phyloP scores from a whole-genome alignment of 1,139 yeast species.

The Debaryomycetaceae sp. region DNA sequence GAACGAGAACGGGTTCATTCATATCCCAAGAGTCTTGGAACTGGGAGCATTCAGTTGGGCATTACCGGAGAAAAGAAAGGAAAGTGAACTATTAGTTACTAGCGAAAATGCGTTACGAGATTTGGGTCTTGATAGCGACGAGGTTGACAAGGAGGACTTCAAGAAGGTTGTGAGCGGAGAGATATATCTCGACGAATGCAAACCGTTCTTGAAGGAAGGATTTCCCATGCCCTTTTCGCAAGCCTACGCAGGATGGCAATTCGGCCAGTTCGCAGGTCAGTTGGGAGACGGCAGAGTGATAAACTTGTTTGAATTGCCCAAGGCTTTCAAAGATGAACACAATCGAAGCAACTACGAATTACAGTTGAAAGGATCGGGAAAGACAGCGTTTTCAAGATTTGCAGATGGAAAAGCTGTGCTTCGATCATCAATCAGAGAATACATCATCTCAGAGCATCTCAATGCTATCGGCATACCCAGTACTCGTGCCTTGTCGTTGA shows the following conservation, averaged over 20 bases:
- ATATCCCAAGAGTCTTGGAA: constrained; percentile 56
- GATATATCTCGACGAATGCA: constrained; percentile 22
- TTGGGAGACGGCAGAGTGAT: constrained; percentile 93
- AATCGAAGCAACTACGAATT: constrained; percentile 51
- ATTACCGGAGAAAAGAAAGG: constrained; percentile 58
- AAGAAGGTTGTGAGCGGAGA: constrained; percentile 64
- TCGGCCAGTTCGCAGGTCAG: constrained; percentile 96
- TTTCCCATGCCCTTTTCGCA: constrained; percentile 80
- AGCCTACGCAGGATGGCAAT: constrained; percentile 95
- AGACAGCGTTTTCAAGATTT: constrained; percentile 87
- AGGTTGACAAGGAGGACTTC: constrained; percentile 41
- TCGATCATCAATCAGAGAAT: constrained; percentile 84
- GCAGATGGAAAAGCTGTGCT: constrained; percentile 96
- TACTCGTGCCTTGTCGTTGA: constrained; percentile 75
- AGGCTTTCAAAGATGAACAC: constrained; percentile 20
- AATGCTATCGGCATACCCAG: constrained; percentile 83
- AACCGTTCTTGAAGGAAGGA: constrained; percentile 27
- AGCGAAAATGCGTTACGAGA: constrained; percentile 62
- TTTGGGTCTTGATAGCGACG: constrained; percentile 47
- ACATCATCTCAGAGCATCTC: constrained; percentile 77
- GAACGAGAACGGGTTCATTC: constrained; percentile 30
- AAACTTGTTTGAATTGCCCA: constrained; percentile 67
- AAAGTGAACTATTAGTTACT: constrained; percentile 53
- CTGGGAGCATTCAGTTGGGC: constrained; percentile 72
- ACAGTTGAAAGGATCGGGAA: constrained; percentile 89